phyloP scores from a whole-genome alignment of 495 filamentous ascomycete genomes.

The Aspergillus bertholletiae region DNA sequence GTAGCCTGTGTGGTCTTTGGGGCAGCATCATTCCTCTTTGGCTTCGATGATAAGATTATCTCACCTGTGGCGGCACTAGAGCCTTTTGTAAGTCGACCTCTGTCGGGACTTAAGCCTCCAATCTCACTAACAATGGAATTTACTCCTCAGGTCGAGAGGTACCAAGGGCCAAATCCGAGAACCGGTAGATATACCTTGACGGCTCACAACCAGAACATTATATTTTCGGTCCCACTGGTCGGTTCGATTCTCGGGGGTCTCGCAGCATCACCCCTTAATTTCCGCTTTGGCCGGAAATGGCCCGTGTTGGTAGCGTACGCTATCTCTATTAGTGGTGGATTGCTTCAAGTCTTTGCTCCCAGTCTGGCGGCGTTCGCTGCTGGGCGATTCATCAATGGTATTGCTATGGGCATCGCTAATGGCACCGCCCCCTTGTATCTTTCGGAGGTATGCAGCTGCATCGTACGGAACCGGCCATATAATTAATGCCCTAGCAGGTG shows the following conservation, averaged over 20 bases:
- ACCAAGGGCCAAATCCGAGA: constrained; percentile 28
- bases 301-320: constrained; percentile 30
- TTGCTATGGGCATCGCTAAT: constrained; percentile 32
- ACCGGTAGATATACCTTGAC: constrained; percentile 25
- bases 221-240: constrained; percentile 35
- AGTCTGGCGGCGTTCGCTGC: constrained; percentile 33
- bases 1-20: constrained; percentile 32
- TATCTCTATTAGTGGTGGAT: constrained; percentile 30
- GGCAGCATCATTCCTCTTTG: constrained; percentile 36
- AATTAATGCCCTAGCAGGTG: constrained; percentile 12
- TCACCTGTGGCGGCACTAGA: constrained; percentile 34
- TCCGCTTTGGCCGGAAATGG: constrained; percentile 33
- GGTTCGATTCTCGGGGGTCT: constrained; percentile 32
- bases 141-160: constrained; percentile 26
- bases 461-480: not conserved
- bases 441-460: constrained; percentile 23
- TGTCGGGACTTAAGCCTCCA: too few relatives aligned
- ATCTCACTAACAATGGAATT: not conserved
- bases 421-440: constrained; percentile 37
- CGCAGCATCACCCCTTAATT: constrained; percentile 31
- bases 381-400: constrained; percentile 30
- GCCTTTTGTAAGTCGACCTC: constrained; percentile 24
- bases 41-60: constrained; percentile 41
- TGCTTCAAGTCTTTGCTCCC: constrained; percentile 36
- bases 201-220: constrained; percentile 34